Conservation (phyloP, 1,139 yeast genomes). For the Lodderomyces margitis region DNA sequence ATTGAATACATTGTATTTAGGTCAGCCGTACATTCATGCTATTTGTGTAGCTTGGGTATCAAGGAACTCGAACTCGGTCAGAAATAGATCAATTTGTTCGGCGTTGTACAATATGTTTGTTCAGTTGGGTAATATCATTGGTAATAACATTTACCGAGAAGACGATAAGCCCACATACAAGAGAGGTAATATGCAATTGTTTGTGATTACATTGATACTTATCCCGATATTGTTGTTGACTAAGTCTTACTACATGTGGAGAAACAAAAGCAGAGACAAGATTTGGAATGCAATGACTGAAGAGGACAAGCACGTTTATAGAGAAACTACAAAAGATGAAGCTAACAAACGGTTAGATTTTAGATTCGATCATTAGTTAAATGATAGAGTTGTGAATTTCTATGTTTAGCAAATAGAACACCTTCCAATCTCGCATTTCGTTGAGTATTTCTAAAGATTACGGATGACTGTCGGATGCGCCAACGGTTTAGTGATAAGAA, state of each 20-base stretch:
- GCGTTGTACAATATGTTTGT: slow-evolving; percentile 63
- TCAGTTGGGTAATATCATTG: slow-evolving; percentile 52
- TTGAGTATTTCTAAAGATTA: too few species aligned
- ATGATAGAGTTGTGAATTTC: too few species aligned
- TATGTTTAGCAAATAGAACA: too few species aligned
- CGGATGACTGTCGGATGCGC: too few species aligned
- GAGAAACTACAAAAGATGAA: slow-evolving; percentile 39
- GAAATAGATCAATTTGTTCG: slow-evolving; percentile 43
- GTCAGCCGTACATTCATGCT: slow-evolving; percentile 51
- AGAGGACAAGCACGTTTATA: slow-evolving; percentile 48
- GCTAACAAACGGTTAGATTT: slow-evolving; percentile 62
- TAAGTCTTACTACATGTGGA: slow-evolving; percentile 42
- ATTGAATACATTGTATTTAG: slow-evolving; percentile 44
- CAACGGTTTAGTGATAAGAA: too few species aligned
- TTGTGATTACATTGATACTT: slow-evolving; percentile 17
- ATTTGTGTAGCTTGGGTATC: slow-evolving; percentile 61
- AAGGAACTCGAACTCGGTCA: slow-evolving; percentile 56
- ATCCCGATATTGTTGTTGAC: slow-evolving; percentile 19
- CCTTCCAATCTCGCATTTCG: too few species aligned
- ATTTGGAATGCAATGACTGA: slow-evolving; percentile 48
- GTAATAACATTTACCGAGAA: slow-evolving; percentile 52
- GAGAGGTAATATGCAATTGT: slow-evolving; percentile 44
- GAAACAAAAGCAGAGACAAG: slow-evolving; percentile 43
- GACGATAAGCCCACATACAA: slow-evolving; percentile 59
- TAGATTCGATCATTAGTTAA: slow-evolving; percentile 23